Evolutionary conservation across 192 early-diverging fungal species (phyloP), one percentile per base, ranked within the genome.

Genomic region (Coemansia sp.): DNA sequence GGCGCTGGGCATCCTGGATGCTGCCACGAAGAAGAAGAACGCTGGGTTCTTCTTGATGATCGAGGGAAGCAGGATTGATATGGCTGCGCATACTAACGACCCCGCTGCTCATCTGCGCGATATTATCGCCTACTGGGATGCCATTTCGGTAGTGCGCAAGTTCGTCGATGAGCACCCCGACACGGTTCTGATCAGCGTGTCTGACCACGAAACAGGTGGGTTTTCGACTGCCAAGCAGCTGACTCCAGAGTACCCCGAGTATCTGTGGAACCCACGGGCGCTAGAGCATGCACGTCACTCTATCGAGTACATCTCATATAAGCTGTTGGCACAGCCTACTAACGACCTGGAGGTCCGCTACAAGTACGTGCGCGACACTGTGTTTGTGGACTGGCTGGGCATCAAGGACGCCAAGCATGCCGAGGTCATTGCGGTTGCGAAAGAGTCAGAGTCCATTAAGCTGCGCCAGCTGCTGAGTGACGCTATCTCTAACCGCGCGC

Each of bases 191-290:
- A 92, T 99, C 40, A 95, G 94, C 48, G 86, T 89, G 22, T 88
- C 88, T 22, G 98, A 99, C 80, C 98, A 99, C 78, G 98, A 99
- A 81, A 99, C 98, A 0, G 98, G 98, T 42, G 98, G 98, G 2
- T 86, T 98, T 22, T 88, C 93, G 0, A 82, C 95, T 31, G 94
- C 86, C 40, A 86, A 88, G 66, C 93, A 97, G 84, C 75, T 89
- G 20, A 77, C 80, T 7, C 34, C 70, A 0, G 68, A 66, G 5
- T 98, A 95, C 64, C 96, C 98, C 15, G 90, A 91, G n/a, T 99
- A 99, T 68, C 64, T 85, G 34, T 95, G 92, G 92, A 80, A 85
- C 67, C 97, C 97, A 0, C 80, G 88, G 48, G 90, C 86, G 3
- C 80, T 99, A 39, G 65, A 68, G 20, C 76, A 85, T 3, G 94